Percentiles rank a stretch among this genome's conserved stretches.
These are phyloP conservation scores for Heliocybe sulcata DNA, from an alignment of 1,284 basidiomycete species.

Conservation along the genomic window DNA sequence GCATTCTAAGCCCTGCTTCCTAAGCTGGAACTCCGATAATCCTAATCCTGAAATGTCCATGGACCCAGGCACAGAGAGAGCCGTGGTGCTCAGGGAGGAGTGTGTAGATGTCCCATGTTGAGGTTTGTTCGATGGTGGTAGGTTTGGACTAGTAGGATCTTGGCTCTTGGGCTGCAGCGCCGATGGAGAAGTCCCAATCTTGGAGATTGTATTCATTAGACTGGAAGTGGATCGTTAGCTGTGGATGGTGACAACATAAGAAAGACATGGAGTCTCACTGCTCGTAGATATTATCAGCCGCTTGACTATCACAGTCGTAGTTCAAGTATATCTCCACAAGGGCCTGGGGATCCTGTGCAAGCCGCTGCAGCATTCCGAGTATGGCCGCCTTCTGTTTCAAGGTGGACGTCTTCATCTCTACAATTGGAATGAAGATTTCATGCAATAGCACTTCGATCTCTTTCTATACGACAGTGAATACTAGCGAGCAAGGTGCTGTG, in stretches of 20 bases:
- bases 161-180: constrained; percentile 36
- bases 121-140: constrained; percentile 44
- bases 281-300: constrained; percentile 94
- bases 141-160: constrained; percentile 55
- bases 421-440: constrained; percentile 97
- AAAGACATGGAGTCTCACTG: constrained; percentile 50
- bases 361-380: constrained; percentile 76
- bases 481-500: not conserved
- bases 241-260: not conserved
- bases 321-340: constrained; percentile 97
- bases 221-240: constrained; percentile 27
- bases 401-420: constrained; percentile 97
- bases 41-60: constrained; percentile 61
- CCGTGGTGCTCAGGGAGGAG: constrained; percentile 60
- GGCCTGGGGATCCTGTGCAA: constrained; percentile 93
- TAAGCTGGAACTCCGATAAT: constrained; percentile 77
- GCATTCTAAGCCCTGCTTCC: constrained; percentile 86
- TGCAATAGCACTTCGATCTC: constrained; percentile 98
- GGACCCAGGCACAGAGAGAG: constrained; percentile 60
- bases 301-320: constrained; percentile 93
- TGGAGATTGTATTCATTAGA: constrained; percentile 91
- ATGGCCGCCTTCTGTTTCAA: constrained; percentile 92
- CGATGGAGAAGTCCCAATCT: constrained; percentile 69
- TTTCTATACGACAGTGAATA: constrained; percentile 52
- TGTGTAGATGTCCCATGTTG: constrained; percentile 38